These are phyloP conservation scores for Nemania sp. DNA, from an alignment of 2,329 filamentous ascomycete species.

Conservation along the genomic window DNA sequence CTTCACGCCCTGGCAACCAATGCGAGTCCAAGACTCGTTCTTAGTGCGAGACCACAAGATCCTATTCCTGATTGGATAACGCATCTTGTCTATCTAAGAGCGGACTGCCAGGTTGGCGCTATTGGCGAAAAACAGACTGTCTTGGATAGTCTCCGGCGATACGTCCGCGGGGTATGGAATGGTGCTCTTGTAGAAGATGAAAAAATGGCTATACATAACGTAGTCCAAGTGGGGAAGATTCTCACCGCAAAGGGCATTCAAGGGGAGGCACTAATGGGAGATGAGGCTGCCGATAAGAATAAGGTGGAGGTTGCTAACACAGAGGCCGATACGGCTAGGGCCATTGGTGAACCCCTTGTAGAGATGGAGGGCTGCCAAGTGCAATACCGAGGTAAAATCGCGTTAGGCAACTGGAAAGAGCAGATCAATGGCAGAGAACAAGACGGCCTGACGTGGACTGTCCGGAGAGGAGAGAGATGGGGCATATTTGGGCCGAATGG, in stretches of 20 bases:
- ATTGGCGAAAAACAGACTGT: conserved; percentile 76
- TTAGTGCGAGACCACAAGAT: conserved; percentile 87
- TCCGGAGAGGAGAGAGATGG: conserved; percentile 87
- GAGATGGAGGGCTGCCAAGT: conserved; percentile 90
- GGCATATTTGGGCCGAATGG: conserved; percentile 94
- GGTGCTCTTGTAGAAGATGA: conserved; percentile 61
- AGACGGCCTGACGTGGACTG: conserved; percentile 82
- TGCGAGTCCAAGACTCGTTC: conserved; percentile 76
- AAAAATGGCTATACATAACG: conserved; percentile 60
- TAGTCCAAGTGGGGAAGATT: conserved; percentile 63
- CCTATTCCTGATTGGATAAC: conserved; percentile 91
- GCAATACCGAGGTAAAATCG: conserved; percentile 80
- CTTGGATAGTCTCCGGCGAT: conserved; percentile 63
- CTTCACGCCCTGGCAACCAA: conserved; percentile 75
- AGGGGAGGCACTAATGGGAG: conserved; percentile 53
- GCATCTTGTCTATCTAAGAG: conserved; percentile 79
- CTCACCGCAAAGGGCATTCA: conserved; percentile 57
- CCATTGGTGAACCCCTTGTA: conserved; percentile 76
- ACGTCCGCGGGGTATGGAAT: conserved; percentile 60
- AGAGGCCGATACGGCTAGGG: conserved; percentile 25
- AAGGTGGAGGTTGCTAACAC: conserved; percentile 36
- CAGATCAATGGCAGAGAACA: conserved; percentile 60
- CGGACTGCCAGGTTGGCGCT: conserved; percentile 72
- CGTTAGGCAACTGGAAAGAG: conserved; percentile 84
- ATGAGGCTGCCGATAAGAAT: conserved; percentile 40